A percentile compares a stretch with the other conserved stretches of the same genome.
Conservation (phyloP, 805 yeast species). For the Clavispora phyllophila region DNA sequence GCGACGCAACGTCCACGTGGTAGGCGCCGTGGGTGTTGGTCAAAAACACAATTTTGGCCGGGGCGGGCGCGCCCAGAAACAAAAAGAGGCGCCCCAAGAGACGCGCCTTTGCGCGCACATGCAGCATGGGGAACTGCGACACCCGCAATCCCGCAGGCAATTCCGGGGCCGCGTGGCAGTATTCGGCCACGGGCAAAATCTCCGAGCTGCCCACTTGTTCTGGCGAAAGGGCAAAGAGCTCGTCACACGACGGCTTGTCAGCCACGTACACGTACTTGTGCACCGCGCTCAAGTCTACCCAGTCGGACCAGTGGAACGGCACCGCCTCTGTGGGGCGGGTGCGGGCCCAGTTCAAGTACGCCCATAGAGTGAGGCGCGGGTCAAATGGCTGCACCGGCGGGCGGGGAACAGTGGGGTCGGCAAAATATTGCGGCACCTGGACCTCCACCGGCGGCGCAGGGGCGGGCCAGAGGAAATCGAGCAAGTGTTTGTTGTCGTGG, state of each 20-base stretch:
- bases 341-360: constrained; percentile 12
- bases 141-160: constrained; percentile 21
- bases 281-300: constrained; percentile 11
- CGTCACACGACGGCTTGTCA: constrained; percentile 14
- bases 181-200: constrained; percentile 8
- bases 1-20: constrained; percentile 14
- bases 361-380: constrained; percentile 19
- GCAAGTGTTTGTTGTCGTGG: background rate
- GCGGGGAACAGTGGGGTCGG: background rate
- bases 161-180: constrained; percentile 17
- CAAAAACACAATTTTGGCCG: constrained; percentile 26
- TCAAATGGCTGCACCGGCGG: constrained; percentile 15
- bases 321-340: constrained; percentile 6
- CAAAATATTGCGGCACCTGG: constrained; percentile 3
- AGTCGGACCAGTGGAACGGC: constrained; percentile 19
- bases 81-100: constrained; percentile 26
- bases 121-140: constrained; percentile 18
- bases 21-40: constrained; percentile 19
- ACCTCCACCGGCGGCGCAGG: constrained; percentile 5
- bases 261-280: constrained; percentile 9
- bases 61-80: constrained; percentile 24
- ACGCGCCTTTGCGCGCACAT: constrained; percentile 20
- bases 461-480: constrained; percentile 6
- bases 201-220: constrained; percentile 7
- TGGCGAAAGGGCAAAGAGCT: constrained; percentile 16